Conservation (phyloP, 495 filamentous ascomycete genomes). For the Aspergillus avenaceus region DNA sequence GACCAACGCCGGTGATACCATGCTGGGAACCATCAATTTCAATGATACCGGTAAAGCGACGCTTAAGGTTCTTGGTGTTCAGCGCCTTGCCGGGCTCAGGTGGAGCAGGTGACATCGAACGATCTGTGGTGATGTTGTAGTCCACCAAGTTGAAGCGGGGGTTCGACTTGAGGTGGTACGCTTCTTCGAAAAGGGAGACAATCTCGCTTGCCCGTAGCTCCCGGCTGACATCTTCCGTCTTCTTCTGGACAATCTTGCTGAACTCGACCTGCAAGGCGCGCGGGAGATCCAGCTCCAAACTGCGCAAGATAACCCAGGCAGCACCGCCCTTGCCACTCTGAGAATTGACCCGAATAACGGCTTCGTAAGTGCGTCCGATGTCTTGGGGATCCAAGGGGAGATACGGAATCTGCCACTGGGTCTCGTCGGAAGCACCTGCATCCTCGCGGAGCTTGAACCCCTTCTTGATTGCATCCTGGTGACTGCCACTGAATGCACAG, state of each 20-base stretch:
- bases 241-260: slow-evolving; percentile 75
- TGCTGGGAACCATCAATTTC: slow-evolving; percentile 79
- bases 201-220: slow-evolving; percentile 85
- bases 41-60: slow-evolving; percentile 84
- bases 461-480: slow-evolving; percentile 98
- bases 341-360: slow-evolving; percentile 95
- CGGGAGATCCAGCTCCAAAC: slow-evolving; percentile 86
- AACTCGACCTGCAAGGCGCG: slow-evolving; percentile 92
- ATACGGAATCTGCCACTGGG: slow-evolving; percentile 74
- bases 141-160: slow-evolving; percentile 85
- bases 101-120: slow-evolving; percentile 71
- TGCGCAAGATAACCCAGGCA: slow-evolving; percentile 88
- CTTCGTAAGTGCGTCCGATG: slow-evolving; percentile 94
- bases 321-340: slow-evolving; percentile 94
- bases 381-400: slow-evolving; percentile 90
- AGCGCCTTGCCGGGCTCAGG: slow-evolving; percentile 63
- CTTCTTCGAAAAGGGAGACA: slow-evolving; percentile 74
- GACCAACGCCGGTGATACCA: slow-evolving; percentile 72
- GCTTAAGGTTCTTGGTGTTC: slow-evolving; percentile 71
- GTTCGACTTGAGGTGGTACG: slow-evolving; percentile 77
- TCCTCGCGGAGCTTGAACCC: slow-evolving; percentile 74
- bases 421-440: slow-evolving; percentile 53
- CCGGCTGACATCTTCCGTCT: slow-evolving; percentile 68
- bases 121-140: slow-evolving; percentile 86
- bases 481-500: slow-evolving; percentile 84